Conservation (phyloP, 164 flowering plant species). For the Litsea cubeba region DNA sequence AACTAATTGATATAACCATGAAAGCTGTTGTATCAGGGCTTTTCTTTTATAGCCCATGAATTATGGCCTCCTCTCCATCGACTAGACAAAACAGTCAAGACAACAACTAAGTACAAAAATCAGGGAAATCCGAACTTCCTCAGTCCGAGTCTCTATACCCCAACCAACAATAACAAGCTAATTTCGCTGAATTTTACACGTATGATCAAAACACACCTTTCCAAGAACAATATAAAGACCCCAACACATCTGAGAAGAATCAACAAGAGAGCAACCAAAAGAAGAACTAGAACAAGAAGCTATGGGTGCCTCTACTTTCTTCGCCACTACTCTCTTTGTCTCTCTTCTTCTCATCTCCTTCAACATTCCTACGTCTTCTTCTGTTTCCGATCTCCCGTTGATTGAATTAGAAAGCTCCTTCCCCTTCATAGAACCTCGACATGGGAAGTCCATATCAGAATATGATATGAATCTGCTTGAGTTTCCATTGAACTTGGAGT, state of each 20-base stretch:
- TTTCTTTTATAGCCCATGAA: no score
- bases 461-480: conserved; percentile 46
- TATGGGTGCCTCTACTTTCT: neutral
- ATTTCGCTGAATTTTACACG: no score
- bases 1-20: no score
- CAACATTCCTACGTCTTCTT: neutral
- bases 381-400: neutral
- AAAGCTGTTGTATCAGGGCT: no score
- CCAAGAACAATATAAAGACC: neutral
- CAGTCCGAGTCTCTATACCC: no score
- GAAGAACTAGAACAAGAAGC: neutral
- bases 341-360: neutral
- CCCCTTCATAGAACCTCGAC: neutral
- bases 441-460: conserved; percentile 5
- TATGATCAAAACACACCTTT: no score
- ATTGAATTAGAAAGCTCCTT: no score
- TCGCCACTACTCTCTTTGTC: neutral
- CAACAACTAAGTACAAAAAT: no score
- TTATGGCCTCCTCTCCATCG: no score
- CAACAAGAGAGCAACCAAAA: neutral
- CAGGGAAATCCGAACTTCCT: no score
- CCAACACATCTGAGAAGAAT: neutral
- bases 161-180: no score
- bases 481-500: conserved; percentile 73
- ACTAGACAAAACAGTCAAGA: no score